Evolutionary conservation across 192 early-diverging fungal species (phyloP), one percentile per base, ranked within the genome.

Genomic region (Backusella mclennaniae): DNA sequence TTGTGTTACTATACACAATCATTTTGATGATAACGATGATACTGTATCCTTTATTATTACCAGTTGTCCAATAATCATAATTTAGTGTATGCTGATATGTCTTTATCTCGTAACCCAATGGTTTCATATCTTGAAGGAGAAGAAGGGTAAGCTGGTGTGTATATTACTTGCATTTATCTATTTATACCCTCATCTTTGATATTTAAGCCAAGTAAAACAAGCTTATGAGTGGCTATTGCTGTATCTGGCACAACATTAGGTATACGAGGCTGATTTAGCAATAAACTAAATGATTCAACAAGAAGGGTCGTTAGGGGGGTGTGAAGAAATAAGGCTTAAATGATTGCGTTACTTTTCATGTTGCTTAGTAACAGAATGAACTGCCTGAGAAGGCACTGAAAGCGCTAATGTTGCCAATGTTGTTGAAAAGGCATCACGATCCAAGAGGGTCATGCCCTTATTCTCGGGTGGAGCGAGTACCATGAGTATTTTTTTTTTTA

Each of bases 1-100:
- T 19, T 2, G n/a, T 49, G n/a, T 49, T 49, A 49, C 46, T 49
- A 49, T 6, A 49, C 46, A 49, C 12, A 49, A 17, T 3, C 19
- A 4, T 21, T 49, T 17, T 39, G 38, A 39, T 39, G 33, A 33
- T 39, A 1, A 21, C 6, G 6, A 5, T 14, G 9, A 1, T 59
- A 0, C 21, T 31, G 14, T 56, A 0, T 33, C n/a, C 0, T 4
- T 35, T 23, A 21, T n/a, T n/a, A 69, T 35, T 87, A 93, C 93
- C 93, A 39, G 93, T 89, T 1, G 90, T 90, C 96, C 96, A 99
- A 80, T 66, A 70, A 41, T 73, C 76, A 77, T 71, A 67, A 33
- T 38, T 29, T 5, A 71, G 15, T 26, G 35, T 29, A 59, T 66
- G 39, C n/a, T 81, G 17, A 35, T 75, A 68, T 33, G 59, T 35